Evolutionary conservation across 768 basidiomycete species (phyloP).

Genomic region (Suillus subaureus): DNA sequence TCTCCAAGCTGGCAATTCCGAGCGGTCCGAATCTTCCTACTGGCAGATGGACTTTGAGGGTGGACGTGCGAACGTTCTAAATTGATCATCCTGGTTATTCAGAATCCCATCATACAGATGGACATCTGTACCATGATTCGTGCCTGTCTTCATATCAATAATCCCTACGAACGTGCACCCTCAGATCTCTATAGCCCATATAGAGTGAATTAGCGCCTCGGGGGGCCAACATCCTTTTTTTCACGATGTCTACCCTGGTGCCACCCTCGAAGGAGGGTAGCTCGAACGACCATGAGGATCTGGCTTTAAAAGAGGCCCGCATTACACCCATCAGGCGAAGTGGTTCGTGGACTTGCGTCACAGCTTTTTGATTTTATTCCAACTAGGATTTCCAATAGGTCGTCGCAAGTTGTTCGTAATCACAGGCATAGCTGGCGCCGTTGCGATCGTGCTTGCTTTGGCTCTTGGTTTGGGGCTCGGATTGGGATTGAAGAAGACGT

Average conservation of each 20-base stretch:
- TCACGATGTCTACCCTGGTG: slow-evolving; percentile 6
- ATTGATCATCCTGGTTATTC: not conserved
- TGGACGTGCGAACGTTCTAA: not conserved
- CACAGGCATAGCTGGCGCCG: slow-evolving; percentile 11
- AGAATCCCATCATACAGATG: not conserved
- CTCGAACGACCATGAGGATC: slow-evolving; percentile 12
- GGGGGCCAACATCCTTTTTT: not conserved
- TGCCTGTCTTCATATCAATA: not conserved
- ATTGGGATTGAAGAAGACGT: slow-evolving; percentile 27
- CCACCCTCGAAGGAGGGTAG: slow-evolving; percentile 9
- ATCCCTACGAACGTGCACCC: slow-evolving; percentile 14
- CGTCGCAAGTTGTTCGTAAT: slow-evolving; percentile 23
- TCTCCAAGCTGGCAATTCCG: too few species aligned
- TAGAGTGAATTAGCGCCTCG: not conserved
- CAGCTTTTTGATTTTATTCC: not conserved
- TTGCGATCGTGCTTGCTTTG: slow-evolving; percentile 23
- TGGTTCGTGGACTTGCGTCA: slow-evolving; percentile 1
- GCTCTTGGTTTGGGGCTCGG: slow-evolving; percentile 33
- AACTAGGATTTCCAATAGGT: slow-evolving; percentile 15
- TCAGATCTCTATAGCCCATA: not conserved
- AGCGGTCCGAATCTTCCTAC: not conserved
- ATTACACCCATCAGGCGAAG: not conserved
- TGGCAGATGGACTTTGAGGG: not conserved
- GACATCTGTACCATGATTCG: not conserved
- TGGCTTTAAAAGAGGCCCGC: not conserved